These are phyloP conservation scores for Suhomyces canberraensis DNA, from an alignment of 805 yeast genomes.

Conservation along the genomic window DNA sequence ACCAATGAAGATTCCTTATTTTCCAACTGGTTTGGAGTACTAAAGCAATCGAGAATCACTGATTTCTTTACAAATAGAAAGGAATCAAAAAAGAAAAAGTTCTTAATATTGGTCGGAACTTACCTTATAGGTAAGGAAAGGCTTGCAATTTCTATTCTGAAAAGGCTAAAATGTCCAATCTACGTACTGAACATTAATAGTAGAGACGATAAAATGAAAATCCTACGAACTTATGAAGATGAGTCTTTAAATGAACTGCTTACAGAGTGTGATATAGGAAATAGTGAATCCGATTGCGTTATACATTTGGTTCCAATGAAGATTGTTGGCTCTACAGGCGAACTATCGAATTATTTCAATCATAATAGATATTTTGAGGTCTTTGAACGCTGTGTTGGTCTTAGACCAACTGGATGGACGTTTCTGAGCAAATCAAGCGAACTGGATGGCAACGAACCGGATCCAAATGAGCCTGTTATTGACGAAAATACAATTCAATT, in stretches of 20 bases:
- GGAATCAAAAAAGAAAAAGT: conserved; percentile 31
- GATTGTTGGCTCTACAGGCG: conserved; percentile 44
- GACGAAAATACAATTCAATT: not conserved
- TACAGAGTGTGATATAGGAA: conserved; percentile 33
- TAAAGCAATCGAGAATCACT: conserved; percentile 38
- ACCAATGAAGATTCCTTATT: conserved; percentile 16
- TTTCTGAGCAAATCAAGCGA: conserved; percentile 27
- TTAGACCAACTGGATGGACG: conserved; percentile 92
- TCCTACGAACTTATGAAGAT: conserved; percentile 46
- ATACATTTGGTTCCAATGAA: conserved; percentile 73
- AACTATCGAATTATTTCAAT: conserved; percentile 49
- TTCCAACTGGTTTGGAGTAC: conserved; percentile 31
- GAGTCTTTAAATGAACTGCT: conserved; percentile 32
- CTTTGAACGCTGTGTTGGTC: conserved; percentile 64
- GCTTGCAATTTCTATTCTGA: conserved; percentile 66
- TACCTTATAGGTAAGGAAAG: conserved; percentile 93
- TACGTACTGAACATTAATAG: conserved; percentile 50
- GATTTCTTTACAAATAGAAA: conserved; percentile 23
- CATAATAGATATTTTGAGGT: conserved; percentile 40
- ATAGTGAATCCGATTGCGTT: conserved; percentile 41
- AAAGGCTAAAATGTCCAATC: conserved; percentile 49
- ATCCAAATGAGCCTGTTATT: conserved; percentile 6
- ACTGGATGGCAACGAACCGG: conserved; percentile 9
- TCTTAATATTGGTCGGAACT: conserved; percentile 72
- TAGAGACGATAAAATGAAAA: conserved; percentile 36